phyloP scores from a whole-genome alignment of 176 grass and related monocot genomes.

The bread wheat (Triticum aestivum) region DNA sequence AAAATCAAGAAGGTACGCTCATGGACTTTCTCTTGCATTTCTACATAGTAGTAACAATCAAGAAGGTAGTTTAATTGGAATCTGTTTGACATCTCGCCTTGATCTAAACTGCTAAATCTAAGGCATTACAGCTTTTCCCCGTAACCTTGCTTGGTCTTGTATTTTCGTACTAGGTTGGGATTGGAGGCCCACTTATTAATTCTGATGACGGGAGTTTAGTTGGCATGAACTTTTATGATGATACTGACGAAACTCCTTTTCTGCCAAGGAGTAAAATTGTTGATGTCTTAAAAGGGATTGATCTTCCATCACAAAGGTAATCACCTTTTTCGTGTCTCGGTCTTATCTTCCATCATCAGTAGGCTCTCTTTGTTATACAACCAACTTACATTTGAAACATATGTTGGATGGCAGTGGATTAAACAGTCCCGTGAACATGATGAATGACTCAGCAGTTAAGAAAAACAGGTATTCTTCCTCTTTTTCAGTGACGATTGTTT shows the following conservation, averaged over 20 bases:
- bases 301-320: background rate
- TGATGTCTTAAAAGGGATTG: background rate
- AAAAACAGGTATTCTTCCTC: background rate
- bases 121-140: background rate
- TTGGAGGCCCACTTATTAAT: conserved; percentile 15
- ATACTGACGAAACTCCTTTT: background rate
- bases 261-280: background rate
- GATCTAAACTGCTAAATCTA: background rate
- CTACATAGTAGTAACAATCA: too few relatives aligned
- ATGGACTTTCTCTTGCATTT: too few relatives aligned
- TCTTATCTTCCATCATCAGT: too few relatives aligned
- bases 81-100: background rate
- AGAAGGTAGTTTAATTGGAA: too few relatives aligned
- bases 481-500: too few relatives aligned
- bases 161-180: background rate
- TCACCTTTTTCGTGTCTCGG: too few relatives aligned
- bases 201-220: conserved; percentile 10
- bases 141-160: background rate
- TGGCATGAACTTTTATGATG: conserved; percentile 32
- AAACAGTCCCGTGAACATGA: background rate
- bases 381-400: too few relatives aligned
- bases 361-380: too few relatives aligned
- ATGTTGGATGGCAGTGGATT: background rate
- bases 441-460: background rate
- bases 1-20: conserved; percentile 6